Base-by-base conservation (phyloP, 1,284 basidiomycete species). In the Trichosporon sp. region DNA sequence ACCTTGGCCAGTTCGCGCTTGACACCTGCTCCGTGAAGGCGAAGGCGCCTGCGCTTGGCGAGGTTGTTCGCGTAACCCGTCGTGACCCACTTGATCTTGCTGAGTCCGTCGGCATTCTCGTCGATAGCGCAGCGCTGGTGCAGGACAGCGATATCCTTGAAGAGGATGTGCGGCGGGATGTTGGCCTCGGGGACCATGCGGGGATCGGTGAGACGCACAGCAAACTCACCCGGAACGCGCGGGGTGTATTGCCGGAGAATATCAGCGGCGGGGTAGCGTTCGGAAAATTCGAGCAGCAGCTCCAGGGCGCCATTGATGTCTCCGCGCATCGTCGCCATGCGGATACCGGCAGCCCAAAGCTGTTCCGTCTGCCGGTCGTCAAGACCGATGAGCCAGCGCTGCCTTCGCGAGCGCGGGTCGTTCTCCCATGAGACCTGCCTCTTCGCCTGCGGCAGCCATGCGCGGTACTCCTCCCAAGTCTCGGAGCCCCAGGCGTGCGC, bases 121-220 rank as follows among this genome's bases (percentile, higher is more conserved):
- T 81, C 79, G 43, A 76, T 70, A 12, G 81, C 78, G 14, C 81
- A 75, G 31, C 78, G 69, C 43, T 81, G 74, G 75, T 85, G 83
- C 37, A 85, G 75, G 1, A 80, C 71, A 26, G 76, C 73, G 10
- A 85, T 48, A 72, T 85, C 84, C 14, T 70, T 65, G 65, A 82
- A 85, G 1, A 83, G 69, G 21, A 85, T 51, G 70, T 83, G 79
- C 0, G 84, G 84, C 3, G 84, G 84, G 0, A 84, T 75, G 64
- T 81, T 72, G 8, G 81, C 75, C 74, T 85, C 84, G 4, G 79
- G 72, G 0, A 76, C 73, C 21, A 65, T 63, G 21, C 75, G 67
- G 10, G 76, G 70, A 65, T 79, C 77, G 10, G 74, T 73, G 70
- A 82, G 75, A n/a, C 78, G 77, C 32, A 84, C 72, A 6, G 71